A percentile compares a stretch with the other conserved stretches of the same genome.
These are phyloP conservation scores for Fomitopsis betulina DNA, from an alignment of 1,284 basidiomycete genomes.

Conservation along the genomic window DNA sequence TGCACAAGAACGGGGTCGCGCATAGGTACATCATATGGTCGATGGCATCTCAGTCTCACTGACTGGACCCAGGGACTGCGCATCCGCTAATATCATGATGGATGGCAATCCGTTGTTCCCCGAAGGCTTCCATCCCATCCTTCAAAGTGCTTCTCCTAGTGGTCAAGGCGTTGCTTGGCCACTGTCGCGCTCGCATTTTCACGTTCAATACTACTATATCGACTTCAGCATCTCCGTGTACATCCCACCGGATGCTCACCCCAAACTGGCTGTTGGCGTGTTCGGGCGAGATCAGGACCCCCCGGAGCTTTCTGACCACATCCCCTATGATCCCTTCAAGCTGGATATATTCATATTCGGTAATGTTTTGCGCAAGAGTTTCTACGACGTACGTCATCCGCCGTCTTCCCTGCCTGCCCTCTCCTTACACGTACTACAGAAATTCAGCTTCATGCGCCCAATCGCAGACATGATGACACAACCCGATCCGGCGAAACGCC, in stretches of 20 bases:
- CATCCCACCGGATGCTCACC: slow-evolving; percentile 6
- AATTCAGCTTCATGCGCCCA: slow-evolving; percentile 12
- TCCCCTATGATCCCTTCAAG: slow-evolving; percentile 30
- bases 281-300: slow-evolving; percentile 20
- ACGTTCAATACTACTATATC: slow-evolving; percentile 21
- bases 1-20: slow-evolving; percentile 23
- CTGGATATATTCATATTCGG: slow-evolving; percentile 26
- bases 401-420: background rate
- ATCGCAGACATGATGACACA: slow-evolving; percentile 17
- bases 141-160: slow-evolving; percentile 3
- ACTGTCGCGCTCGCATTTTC: slow-evolving; percentile 3
- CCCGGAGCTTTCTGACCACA: slow-evolving; percentile 21
- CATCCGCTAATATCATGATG: slow-evolving; percentile 23
- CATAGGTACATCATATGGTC: slow-evolving; percentile 12
- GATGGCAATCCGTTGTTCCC: slow-evolving; percentile 22
- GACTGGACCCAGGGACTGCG: slow-evolving; percentile 17
- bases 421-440: too few relatives aligned
- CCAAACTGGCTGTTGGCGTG: slow-evolving; percentile 10
- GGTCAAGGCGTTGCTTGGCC: background rate
- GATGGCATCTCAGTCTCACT: background rate
- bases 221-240: slow-evolving; percentile 21
- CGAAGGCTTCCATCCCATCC: slow-evolving; percentile 21
- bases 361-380: slow-evolving; percentile 13
- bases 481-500: slow-evolving; percentile 14
- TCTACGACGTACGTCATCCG: slow-evolving; percentile 5